phyloP scores from a whole-genome alignment of 208 protist genomes.

The Crithidia fasciculata region DNA sequence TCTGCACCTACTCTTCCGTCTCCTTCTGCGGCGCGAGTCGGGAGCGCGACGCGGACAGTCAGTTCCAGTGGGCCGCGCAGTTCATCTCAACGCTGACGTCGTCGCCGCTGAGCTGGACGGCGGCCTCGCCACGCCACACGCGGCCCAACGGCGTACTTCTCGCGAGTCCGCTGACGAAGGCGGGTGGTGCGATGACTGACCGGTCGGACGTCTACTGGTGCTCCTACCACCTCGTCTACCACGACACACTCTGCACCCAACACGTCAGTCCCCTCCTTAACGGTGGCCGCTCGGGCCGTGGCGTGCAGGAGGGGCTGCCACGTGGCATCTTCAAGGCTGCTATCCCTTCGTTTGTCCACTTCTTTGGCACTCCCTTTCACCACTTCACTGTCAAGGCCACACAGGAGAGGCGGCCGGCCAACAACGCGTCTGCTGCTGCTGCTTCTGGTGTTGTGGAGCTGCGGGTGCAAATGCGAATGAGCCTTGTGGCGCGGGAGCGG shows the following conservation, averaged over 20 bases:
- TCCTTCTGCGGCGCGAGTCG: conserved; percentile 64
- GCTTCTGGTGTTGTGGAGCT: conserved; percentile 35
- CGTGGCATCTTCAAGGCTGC: conserved; percentile 65
- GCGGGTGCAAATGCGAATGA: conserved; percentile 58
- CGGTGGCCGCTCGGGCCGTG: conserved; percentile 55
- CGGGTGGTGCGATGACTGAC: neutral
- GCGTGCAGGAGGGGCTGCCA: conserved; percentile 59
- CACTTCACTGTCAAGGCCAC: conserved; percentile 62
- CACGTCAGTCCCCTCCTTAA: conserved; percentile 73
- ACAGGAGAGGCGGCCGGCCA: conserved; percentile 10
- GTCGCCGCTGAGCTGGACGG: conserved; percentile 75
- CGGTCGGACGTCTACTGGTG: conserved; percentile 48
- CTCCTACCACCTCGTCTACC: conserved; percentile 76
- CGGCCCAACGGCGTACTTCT: conserved; percentile 59
- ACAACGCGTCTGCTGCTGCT: conserved; percentile 4
- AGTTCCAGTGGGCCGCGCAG: conserved; percentile 80
- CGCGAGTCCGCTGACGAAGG: neutral
- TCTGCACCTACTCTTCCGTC: conserved; percentile 72
- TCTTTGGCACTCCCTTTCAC: conserved; percentile 71
- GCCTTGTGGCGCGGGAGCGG: conserved; percentile 42
- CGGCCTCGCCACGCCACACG: conserved; percentile 65
- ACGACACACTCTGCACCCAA: conserved; percentile 84
- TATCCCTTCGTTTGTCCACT: conserved; percentile 50
- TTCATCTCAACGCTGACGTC: conserved; percentile 85
- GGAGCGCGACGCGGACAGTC: conserved; percentile 18